Conservation (phyloP, 768 basidiomycete species). For the Pilatotrama ljubarskyi region DNA sequence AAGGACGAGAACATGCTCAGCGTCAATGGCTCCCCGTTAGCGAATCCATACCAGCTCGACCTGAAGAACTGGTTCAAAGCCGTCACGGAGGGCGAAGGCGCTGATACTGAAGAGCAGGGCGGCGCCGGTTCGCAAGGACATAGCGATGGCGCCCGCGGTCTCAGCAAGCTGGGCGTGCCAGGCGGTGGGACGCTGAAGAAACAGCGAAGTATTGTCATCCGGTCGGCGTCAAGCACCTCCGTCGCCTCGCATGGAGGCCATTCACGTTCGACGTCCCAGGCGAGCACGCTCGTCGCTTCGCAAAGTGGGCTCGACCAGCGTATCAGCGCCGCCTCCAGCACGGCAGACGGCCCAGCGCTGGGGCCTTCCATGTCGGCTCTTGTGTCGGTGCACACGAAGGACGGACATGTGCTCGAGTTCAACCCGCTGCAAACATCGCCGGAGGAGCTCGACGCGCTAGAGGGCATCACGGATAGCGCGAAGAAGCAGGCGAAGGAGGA, state of each 20-base stretch:
- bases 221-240: constrained; percentile 28
- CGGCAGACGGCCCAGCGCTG: background rate
- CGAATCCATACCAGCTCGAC: constrained; percentile 74
- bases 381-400: constrained; percentile 76
- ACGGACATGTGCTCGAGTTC: constrained; percentile 83
- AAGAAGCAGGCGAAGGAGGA: constrained; percentile 82
- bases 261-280: constrained; percentile 54
- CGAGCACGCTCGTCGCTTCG: constrained; percentile 42
- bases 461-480: constrained; percentile 77
- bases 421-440: constrained; percentile 79
- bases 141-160: constrained; percentile 17
- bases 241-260: constrained; percentile 30
- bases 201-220: constrained; percentile 43
- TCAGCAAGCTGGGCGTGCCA: constrained; percentile 9
- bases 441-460: constrained; percentile 67
- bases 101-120: constrained; percentile 20
- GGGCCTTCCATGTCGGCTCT: constrained; percentile 48
- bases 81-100: constrained; percentile 37
- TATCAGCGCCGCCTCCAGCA: constrained; percentile 2
- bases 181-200: constrained; percentile 29
- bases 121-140: constrained; percentile 11
- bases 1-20: constrained; percentile 79
- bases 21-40: constrained; percentile 79
- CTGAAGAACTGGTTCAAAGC: constrained; percentile 55
- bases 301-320: constrained; percentile 30